Evolutionary conservation across 2,329 filamentous ascomycete species (phyloP), one percentile per base, ranked within the genome.

Genomic region (Colletotrichum camelliae): DNA sequence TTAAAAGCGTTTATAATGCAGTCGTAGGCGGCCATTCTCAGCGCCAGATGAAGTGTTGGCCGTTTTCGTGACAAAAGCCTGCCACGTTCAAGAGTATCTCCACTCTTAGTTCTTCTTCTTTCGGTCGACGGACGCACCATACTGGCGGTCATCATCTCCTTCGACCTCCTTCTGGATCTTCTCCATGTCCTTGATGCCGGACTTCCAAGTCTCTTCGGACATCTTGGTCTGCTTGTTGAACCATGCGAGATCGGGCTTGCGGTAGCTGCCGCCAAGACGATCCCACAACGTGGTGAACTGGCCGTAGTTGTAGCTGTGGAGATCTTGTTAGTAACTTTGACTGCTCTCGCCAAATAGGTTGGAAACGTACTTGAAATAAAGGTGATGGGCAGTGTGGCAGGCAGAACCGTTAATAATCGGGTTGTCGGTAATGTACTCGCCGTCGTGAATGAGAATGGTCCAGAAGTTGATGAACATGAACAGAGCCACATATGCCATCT

Each of bases 401-500:
- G 96, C 96, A 15, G 96, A 96, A 67, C 96, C 96, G 83, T 98
- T 98, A 86, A 98, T 92, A 79, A 98, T 85, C n/a, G 95, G 94
- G 81, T 94, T 95, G 86, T 98, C 94, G 81, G 95, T 94, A 18
- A 97, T 91, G 83, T 98, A 98, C 87, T 98, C 96, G 81, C 96
- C 96, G 81, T 98, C 96, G 85, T 98, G 93, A 81, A 98, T 98
- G 87, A 98, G 90, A 80, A 98, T 95, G 52, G 96, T 98, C 96
- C 96, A 98, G 85, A 98, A 92, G 87, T 98, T 98, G 88, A 98
- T 95, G 83, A 98, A 97, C 80, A 94, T 88, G 86, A 98, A 98
- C 48, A 98, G 92, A 15, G 89, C 90, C 67, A 98, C 93, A 82
- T 96, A 98, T 35, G 95, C 94, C 82, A 95, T 90, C 87, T 98